Conservation (phyloP, 108 stramenopile species). For the Cylindrotheca closterium region DNA sequence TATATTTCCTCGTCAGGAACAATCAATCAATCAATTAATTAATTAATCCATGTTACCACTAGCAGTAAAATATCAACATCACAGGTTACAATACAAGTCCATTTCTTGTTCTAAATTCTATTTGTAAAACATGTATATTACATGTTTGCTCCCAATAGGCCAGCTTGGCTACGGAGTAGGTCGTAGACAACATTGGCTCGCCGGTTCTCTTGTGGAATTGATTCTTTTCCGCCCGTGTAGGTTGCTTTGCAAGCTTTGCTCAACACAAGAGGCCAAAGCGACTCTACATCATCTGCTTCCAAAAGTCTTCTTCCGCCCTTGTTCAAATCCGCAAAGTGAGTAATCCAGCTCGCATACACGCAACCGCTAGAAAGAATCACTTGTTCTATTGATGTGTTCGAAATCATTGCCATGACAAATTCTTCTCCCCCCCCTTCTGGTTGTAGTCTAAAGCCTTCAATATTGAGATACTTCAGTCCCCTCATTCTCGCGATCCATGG, state of each 20-base stretch:
- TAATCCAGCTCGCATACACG: not conserved
- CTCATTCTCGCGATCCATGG: not conserved
- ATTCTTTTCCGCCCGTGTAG: not conserved
- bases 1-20: too few relatives aligned
- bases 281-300: not conserved
- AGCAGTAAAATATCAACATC: too few relatives aligned
- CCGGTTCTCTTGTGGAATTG: not conserved
- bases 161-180: constrained; percentile 1
- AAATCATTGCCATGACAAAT: not conserved
- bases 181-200: constrained; percentile 9
- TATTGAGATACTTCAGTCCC: not conserved
- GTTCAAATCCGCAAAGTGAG: constrained; percentile 9
- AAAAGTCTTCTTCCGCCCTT: constrained; percentile 2
- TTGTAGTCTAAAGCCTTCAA: not conserved
- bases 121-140: not conserved
- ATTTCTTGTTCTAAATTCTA: too few relatives aligned
- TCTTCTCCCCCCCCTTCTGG: constrained; percentile 3
- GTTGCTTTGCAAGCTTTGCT: not conserved
- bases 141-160: not conserved
- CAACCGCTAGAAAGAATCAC: not conserved
- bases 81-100: too few relatives aligned
- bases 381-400: not conserved
- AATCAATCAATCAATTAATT: too few relatives aligned
- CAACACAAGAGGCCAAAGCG: constrained; percentile 11
- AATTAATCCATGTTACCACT: too few relatives aligned